Conservation (phyloP, 2,329 filamentous ascomycete genomes). For the Trichoderma asperellum region DNA sequence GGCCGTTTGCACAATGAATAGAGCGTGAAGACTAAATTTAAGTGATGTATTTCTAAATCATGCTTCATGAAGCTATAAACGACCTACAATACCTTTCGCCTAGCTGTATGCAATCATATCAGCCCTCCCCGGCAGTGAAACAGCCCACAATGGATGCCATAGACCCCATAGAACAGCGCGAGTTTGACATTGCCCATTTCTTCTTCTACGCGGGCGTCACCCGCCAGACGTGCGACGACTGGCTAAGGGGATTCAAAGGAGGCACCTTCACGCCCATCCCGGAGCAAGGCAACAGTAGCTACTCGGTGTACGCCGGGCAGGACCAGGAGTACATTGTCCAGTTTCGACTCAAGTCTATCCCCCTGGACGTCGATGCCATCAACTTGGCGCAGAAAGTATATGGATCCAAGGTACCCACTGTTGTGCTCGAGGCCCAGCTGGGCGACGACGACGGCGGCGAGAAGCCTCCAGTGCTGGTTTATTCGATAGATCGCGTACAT, state of each 20-base stretch:
- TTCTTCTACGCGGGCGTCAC: neutral
- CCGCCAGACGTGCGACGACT: neutral
- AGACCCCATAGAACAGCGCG: no score
- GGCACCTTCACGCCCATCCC: neutral
- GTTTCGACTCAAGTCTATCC: neutral
- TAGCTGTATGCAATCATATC: no score
- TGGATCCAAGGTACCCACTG: neutral
- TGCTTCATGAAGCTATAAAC: no score
- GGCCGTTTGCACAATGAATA: no score
- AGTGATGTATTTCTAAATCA: no score
- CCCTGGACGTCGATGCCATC: neutral
- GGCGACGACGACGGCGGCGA: neutral
- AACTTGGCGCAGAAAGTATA: neutral
- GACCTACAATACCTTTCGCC: no score
- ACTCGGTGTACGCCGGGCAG: neutral
- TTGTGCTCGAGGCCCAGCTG: neutral
- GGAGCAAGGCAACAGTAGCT: neutral
- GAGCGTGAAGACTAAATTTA: no score
- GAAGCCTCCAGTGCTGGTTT: neutral
- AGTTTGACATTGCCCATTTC: neutral
- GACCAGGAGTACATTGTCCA: neutral
- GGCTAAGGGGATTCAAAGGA: neutral
- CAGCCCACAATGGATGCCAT: no score
- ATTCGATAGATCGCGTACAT: neutral
- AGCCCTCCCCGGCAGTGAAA: no score